Percentiles rank a stretch among this genome's conserved stretches.
Conservation (phyloP, 352 stramenopile genomes). For the Elongisporangium undulatum region DNA sequence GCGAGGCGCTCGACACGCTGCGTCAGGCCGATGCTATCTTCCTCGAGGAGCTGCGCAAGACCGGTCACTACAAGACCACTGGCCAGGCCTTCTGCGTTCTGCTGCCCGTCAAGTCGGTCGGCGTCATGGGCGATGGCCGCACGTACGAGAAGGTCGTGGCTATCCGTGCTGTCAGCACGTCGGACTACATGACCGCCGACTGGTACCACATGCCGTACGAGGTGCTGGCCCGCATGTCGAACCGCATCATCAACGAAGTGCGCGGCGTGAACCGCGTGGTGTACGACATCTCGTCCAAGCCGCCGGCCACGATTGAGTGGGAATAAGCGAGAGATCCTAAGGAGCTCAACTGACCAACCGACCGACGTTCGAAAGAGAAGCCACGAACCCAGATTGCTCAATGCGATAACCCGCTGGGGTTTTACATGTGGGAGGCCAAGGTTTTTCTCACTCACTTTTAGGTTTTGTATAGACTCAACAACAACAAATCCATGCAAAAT, state of each 20-base stretch:
- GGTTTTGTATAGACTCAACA: neutral
- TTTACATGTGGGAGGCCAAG: neutral
- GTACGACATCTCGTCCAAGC: conserved; percentile 99
- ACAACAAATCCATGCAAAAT: neutral
- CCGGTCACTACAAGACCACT: conserved; percentile 97
- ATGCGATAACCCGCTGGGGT: neutral
- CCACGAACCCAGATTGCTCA: neutral
- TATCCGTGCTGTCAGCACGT: conserved; percentile 98
- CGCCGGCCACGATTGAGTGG: conserved; percentile 99
- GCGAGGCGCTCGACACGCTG: conserved; percentile 94
- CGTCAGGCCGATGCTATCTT: conserved; percentile 98
- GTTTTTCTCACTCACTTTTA: neutral
- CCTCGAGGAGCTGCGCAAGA: conserved; percentile 95
- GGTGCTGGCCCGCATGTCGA: conserved; percentile 95
- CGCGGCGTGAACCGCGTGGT: conserved; percentile 98
- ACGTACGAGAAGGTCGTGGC: conserved; percentile 96
- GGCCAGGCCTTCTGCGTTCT: conserved; percentile 98
- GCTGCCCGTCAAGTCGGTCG: conserved; percentile 96
- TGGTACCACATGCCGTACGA: conserved; percentile 99
- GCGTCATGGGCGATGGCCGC: conserved; percentile 98
- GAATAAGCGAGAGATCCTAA: conserved; percentile 85
- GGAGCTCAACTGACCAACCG: neutral
- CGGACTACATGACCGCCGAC: conserved; percentile 99
- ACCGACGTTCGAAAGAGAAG: neutral
- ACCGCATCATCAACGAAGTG: conserved; percentile 99